Conservation (phyloP, 2,329 filamentous ascomycete species). For the Ceratocystis ficicola region DNA sequence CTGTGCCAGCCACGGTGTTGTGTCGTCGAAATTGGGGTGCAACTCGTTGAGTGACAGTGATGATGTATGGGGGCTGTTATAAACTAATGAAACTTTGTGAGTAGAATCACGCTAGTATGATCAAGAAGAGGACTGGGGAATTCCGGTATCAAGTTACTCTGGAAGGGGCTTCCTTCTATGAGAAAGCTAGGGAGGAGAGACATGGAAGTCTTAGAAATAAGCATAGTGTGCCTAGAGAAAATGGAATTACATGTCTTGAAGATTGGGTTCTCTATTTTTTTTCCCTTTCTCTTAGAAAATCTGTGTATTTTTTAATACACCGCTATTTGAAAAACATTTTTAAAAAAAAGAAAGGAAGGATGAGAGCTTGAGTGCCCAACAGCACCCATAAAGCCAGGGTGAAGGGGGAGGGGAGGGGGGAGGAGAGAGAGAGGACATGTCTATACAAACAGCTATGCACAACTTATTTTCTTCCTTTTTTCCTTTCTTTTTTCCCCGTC, state of each 20-base stretch:
- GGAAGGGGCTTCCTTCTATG: neutral
- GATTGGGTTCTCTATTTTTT: neutral
- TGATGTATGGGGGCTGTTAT: neutral
- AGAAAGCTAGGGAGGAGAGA: neutral
- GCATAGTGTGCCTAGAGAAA: neutral
- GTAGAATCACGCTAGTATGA: too few species aligned
- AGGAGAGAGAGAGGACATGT: too few species aligned
- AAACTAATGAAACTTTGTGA: too few species aligned
- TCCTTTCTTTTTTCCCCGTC: too few species aligned
- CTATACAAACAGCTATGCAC: too few species aligned
- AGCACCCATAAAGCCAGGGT: neutral
- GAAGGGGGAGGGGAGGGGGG: neutral
- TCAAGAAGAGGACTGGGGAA: neutral
- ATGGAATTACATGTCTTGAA: slow-evolving; percentile 1
- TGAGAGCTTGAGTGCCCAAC: neutral
- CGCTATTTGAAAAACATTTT: neutral
- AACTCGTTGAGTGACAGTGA: neutral
- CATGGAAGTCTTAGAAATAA: neutral
- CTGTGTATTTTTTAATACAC: neutral
- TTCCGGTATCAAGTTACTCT: neutral
- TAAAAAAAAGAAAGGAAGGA: neutral
- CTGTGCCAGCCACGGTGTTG: neutral
- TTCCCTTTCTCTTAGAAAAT: neutral
- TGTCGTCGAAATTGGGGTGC: neutral
- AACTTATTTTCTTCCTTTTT: too few species aligned